Conservation (phyloP, 257 asterid genomes). For the Solanum infundibuliforme region DNA sequence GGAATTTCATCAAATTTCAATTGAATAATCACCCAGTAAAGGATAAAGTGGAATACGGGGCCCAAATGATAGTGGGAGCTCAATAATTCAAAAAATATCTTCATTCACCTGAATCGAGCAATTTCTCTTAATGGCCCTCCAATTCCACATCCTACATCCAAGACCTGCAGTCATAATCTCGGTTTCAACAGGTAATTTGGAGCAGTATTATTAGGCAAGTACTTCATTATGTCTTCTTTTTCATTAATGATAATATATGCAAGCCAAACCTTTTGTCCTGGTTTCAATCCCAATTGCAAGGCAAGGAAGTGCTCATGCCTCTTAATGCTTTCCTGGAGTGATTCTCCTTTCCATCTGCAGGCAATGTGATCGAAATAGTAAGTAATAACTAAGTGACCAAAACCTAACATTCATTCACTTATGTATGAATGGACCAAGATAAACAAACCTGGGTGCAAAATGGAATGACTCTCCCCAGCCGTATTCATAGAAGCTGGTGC, state of each 20-base stretch:
- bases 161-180: constrained; percentile 42
- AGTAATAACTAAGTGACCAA: not conserved
- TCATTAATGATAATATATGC: not conserved
- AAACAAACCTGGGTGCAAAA: constrained; percentile 79
- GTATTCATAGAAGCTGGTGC: constrained; percentile 95
- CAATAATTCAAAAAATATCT: not conserved
- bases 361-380: not conserved
- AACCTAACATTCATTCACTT: not conserved
- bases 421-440: not conserved
- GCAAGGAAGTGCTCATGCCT: constrained; percentile 96
- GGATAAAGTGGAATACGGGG: not conserved
- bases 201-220: not conserved
- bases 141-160: constrained; percentile 98
- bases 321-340: constrained; percentile 87
- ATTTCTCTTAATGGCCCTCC: constrained; percentile 98
- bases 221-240: not conserved
- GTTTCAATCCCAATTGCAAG: constrained; percentile 69
- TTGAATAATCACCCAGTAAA: not conserved
- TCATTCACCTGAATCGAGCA: constrained; percentile 72
- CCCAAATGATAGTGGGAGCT: not conserved
- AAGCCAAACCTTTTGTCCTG: constrained; percentile 71
- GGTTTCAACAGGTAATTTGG: not conserved
- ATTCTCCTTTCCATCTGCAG: constrained; percentile 87
- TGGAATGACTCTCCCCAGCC: constrained; percentile 99
- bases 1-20: not conserved